Evolutionary conservation across 257 asterid species (phyloP).

Genomic region (Plantago ovata): DNA sequence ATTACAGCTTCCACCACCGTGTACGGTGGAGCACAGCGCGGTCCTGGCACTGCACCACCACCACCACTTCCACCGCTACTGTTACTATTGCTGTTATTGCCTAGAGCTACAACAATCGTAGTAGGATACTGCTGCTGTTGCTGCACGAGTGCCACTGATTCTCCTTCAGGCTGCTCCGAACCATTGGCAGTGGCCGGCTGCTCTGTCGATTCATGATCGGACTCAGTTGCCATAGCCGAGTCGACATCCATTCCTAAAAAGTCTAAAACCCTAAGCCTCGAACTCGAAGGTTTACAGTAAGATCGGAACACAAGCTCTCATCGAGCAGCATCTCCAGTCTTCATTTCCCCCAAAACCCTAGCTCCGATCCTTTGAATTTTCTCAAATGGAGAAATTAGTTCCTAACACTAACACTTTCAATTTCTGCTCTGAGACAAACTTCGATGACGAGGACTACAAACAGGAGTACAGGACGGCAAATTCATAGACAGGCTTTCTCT

Average conservation of each 20-base stretch:
- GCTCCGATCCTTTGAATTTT: too few relatives aligned
- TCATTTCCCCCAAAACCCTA: too few relatives aligned
- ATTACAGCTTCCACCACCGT: conserved; percentile 69
- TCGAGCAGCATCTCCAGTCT: too few relatives aligned
- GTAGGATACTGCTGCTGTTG: conserved; percentile 34
- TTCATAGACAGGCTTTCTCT: too few relatives aligned
- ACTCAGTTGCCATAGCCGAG: conserved; percentile 16
- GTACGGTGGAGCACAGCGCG: conserved; percentile 90
- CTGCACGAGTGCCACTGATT: conserved; percentile 38
- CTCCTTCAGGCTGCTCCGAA: conserved; percentile 8
- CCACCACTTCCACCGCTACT: conserved; percentile 21
- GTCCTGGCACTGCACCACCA: conserved; percentile 55
- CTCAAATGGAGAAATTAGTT: too few relatives aligned
- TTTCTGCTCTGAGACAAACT: too few relatives aligned
- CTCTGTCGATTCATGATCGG: conserved; percentile 9
- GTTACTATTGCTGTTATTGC: conserved; percentile 26
- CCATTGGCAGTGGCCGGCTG: not conserved
- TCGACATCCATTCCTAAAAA: conserved; percentile 7
- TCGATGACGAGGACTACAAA: too few relatives aligned
- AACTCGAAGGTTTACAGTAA: not conserved
- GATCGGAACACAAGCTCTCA: too few relatives aligned
- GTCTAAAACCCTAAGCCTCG: not conserved
- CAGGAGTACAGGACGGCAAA: too few relatives aligned
- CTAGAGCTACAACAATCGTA: conserved; percentile 15
- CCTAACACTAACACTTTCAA: too few relatives aligned